Evolutionary conservation across 2,329 filamentous ascomycete species (phyloP).

Genomic region (Botryotinia narcissicola): DNA sequence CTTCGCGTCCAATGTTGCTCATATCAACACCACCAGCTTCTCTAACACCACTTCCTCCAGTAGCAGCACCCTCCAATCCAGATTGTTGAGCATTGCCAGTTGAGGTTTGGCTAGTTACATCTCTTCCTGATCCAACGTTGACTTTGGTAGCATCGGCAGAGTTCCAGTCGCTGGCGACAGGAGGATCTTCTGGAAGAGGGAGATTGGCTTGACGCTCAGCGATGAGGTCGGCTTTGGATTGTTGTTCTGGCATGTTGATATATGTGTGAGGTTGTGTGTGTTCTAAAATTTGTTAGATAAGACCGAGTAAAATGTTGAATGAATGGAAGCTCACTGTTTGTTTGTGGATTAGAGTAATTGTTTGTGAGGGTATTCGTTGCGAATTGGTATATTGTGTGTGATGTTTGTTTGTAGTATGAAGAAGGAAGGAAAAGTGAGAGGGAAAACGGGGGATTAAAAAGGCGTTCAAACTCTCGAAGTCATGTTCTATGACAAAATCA

Average conservation of each 20-base stretch:
- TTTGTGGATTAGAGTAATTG: background rate
- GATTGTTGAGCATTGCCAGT: slow-evolving; percentile 48
- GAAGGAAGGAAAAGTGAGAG: background rate
- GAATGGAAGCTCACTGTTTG: background rate
- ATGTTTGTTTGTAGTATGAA: slow-evolving; percentile 11
- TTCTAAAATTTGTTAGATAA: slow-evolving; percentile 1
- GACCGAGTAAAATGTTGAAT: no score
- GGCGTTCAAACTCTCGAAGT: background rate
- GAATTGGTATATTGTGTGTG: background rate
- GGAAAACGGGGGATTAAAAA: slow-evolving; percentile 4
- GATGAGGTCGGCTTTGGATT: slow-evolving; percentile 62
- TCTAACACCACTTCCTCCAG: slow-evolving; percentile 53
- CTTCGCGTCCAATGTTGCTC: slow-evolving; percentile 62
- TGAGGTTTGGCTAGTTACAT: slow-evolving; percentile 47
- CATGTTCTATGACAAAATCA: slow-evolving; percentile 17
- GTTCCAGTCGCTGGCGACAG: slow-evolving; percentile 74
- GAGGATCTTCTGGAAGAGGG: slow-evolving; percentile 75
- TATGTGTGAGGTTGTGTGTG: background rate
- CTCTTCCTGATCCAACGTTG: slow-evolving; percentile 56
- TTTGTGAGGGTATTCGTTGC: background rate
- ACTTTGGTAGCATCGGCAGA: slow-evolving; percentile 66
- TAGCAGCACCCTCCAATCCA: slow-evolving; percentile 59
- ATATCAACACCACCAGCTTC: slow-evolving; percentile 51
- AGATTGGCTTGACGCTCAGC: slow-evolving; percentile 69
- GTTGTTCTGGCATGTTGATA: slow-evolving; percentile 37